These are phyloP conservation scores for Pseudevernia furfuracea DNA, from an alignment of 495 filamentous ascomycete genomes.

Conservation along the genomic window DNA sequence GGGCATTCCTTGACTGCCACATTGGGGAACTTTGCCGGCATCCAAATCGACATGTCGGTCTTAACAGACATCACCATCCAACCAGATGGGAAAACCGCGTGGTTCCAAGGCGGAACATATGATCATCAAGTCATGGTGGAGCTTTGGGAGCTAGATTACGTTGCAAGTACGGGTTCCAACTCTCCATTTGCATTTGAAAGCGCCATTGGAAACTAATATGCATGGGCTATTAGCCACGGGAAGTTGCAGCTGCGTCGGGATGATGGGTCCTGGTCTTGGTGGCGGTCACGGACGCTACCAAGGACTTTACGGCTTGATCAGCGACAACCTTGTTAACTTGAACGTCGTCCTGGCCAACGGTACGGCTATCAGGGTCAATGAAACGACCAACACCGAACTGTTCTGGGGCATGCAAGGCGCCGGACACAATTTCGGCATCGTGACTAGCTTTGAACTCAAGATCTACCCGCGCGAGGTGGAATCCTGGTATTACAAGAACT, in stretches of 20 bases:
- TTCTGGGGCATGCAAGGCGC: slow-evolving; percentile 25
- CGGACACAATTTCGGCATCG: slow-evolving; percentile 25
- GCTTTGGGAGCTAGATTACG: too few relatives aligned
- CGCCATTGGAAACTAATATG: too few relatives aligned
- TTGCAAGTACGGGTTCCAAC: too few relatives aligned
- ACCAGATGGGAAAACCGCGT: too few relatives aligned
- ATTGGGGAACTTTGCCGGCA: too few relatives aligned
- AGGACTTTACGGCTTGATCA: slow-evolving; percentile 20
- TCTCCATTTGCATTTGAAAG: too few relatives aligned
- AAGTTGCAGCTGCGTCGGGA: slow-evolving; percentile 19
- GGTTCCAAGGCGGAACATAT: too few relatives aligned
- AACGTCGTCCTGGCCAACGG: slow-evolving; percentile 22
- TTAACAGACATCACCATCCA: too few relatives aligned
- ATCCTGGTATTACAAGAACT: too few relatives aligned
- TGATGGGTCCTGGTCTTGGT: slow-evolving; percentile 23
- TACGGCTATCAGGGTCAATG: slow-evolving; percentile 16
- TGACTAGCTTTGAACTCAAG: slow-evolving; percentile 17
- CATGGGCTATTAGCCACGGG: neutral
- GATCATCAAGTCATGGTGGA: too few relatives aligned
- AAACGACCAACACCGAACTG: slow-evolving; percentile 18
- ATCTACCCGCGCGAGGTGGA: slow-evolving; percentile 11
- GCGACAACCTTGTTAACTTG: slow-evolving; percentile 19
- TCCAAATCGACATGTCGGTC: too few relatives aligned
- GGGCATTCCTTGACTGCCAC: too few relatives aligned
- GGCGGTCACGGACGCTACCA: slow-evolving; percentile 22